phyloP scores from a whole-genome alignment of 345 rosid genomes.

The Populus davidiana region DNA sequence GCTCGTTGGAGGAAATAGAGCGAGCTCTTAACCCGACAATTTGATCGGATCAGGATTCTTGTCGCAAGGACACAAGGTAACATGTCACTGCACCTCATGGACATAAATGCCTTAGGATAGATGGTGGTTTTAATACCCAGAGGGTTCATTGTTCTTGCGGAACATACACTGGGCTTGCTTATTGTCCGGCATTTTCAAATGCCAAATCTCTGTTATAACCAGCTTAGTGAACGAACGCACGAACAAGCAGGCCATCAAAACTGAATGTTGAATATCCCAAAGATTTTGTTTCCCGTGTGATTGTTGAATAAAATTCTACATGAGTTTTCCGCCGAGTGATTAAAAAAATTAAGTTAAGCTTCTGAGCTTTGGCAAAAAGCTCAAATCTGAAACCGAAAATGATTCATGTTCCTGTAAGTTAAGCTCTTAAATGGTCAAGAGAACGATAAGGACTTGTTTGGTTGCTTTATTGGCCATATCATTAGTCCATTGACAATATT shows the following conservation, averaged over 20 bases:
- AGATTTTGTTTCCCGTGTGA: background rate
- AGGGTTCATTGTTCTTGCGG: background rate
- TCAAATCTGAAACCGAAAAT: background rate
- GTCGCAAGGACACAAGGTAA: conserved; percentile 4
- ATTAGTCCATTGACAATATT: too few species aligned
- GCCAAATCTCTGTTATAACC: background rate
- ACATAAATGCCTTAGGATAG: background rate
- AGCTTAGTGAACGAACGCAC: background rate
- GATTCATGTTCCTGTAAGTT: background rate
- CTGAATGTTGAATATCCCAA: background rate
- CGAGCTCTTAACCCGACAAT: conserved; percentile 55
- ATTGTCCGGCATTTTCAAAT: background rate
- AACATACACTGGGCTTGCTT: background rate
- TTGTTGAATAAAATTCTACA: background rate
- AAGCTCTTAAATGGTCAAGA: background rate
- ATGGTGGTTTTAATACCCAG: background rate
- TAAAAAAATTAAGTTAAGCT: background rate
- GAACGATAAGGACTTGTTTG: background rate
- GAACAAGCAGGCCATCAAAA: background rate
- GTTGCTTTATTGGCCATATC: background rate
- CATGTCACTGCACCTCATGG: conserved; percentile 8
- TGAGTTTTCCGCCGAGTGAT: background rate
- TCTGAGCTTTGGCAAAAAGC: background rate
- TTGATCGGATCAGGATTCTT: conserved; percentile 21
- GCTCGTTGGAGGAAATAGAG: conserved; percentile 94